phyloP scores from a whole-genome alignment of 2,329 filamentous ascomycete species.

The Ophiostoma perfectum region DNA sequence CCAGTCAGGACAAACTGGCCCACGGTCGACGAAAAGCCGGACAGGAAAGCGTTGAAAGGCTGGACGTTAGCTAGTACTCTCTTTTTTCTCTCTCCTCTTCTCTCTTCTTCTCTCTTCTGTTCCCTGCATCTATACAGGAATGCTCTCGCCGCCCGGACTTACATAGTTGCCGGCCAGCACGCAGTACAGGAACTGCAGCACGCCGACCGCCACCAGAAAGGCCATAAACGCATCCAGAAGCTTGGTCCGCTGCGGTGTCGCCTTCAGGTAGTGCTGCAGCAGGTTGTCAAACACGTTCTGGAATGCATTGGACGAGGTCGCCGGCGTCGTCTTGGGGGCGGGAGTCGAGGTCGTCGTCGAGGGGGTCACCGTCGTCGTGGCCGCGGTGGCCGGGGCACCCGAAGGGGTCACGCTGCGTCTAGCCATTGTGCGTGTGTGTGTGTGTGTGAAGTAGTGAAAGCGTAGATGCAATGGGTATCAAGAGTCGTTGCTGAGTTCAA shows the following conservation, averaged over 20 bases:
- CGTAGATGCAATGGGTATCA: neutral
- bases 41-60: slow-evolving; percentile 98
- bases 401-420: slow-evolving; percentile 20
- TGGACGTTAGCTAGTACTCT: slow-evolving; percentile 36
- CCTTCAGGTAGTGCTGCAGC: slow-evolving; percentile 69
- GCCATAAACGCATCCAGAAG: slow-evolving; percentile 86
- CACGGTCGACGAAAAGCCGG: slow-evolving; percentile 88
- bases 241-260: slow-evolving; percentile 86
- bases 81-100: slow-evolving; percentile 18
- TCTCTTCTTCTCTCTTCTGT: neutral
- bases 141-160: slow-evolving; percentile 35
- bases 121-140: no score
- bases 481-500: neutral
- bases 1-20: slow-evolving; percentile 96
- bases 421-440: slow-evolving; percentile 12
- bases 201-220: slow-evolving; percentile 79
- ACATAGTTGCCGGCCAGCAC: slow-evolving; percentile 91
- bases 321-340: neutral
- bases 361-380: neutral
- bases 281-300: slow-evolving; percentile 63
- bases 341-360: slow-evolving; percentile 10
- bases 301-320: slow-evolving; percentile 23
- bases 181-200: slow-evolving; percentile 91
- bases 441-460: neutral
- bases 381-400: slow-evolving; percentile 13